Evolutionary conservation across 2,329 filamentous ascomycete species (phyloP).

Genomic region (Aspergillus ochraceus): DNA sequence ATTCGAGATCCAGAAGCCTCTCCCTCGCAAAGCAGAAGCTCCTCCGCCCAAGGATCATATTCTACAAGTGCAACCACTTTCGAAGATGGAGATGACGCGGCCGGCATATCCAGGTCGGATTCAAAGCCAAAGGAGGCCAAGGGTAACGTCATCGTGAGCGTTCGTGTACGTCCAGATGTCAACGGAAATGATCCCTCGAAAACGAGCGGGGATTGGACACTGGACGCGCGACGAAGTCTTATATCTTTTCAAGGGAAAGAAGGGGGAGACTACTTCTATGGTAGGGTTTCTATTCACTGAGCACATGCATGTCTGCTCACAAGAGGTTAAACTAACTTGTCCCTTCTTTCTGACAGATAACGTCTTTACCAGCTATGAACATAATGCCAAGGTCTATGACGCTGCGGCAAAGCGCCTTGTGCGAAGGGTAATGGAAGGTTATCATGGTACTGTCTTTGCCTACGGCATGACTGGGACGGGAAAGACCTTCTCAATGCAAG

Average conservation of each 20-base stretch:
- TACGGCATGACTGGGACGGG: slow-evolving; percentile 99
- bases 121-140: slow-evolving; percentile 67
- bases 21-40: slow-evolving; percentile 83
- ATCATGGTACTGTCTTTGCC: slow-evolving; percentile 96
- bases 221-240: slow-evolving; percentile 79
- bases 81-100: slow-evolving; percentile 70
- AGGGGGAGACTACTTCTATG: slow-evolving; percentile 88
- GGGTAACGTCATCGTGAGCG: slow-evolving; percentile 94
- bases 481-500: slow-evolving; percentile 99
- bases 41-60: slow-evolving; percentile 89
- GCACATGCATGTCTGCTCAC: not conserved
- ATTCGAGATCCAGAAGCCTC: slow-evolving; percentile 75
- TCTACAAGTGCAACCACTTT: slow-evolving; percentile 87
- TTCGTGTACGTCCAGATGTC: slow-evolving; percentile 84
- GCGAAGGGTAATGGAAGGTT: slow-evolving; percentile 96
- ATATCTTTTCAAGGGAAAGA: slow-evolving; percentile 86
- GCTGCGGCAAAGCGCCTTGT: slow-evolving; percentile 90
- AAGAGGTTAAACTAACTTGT: not conserved
- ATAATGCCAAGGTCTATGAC: slow-evolving; percentile 94
- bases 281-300: slow-evolving; percentile 52
- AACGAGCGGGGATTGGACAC: slow-evolving; percentile 82
- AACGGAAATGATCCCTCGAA: slow-evolving; percentile 59
- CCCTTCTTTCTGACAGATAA: slow-evolving; percentile 65
- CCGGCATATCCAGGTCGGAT: slow-evolving; percentile 30
- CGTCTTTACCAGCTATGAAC: slow-evolving; percentile 90